Base-by-base conservation (phyloP, 1,284 basidiomycete species). In the Grifola frondosa region DNA sequence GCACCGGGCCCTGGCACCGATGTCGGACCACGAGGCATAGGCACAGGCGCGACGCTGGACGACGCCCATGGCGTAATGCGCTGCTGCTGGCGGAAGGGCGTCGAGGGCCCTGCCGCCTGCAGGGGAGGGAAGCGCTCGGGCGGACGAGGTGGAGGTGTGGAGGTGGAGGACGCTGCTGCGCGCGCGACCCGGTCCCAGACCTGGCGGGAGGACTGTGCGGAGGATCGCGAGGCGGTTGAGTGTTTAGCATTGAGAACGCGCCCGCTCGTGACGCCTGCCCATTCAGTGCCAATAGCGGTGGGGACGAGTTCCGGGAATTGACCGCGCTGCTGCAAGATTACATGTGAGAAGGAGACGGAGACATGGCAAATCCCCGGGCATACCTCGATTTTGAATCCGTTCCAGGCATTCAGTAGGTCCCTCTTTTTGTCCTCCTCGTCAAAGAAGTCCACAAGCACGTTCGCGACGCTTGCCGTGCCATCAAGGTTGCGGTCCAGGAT, bases 141-240 rank as follows among this genome's bases (percentile, higher is more conserved):
- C 44, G 54, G 50, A 13, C 59, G 23, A 21, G 59, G 42, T 13
- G 53, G 25, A n/a, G 33, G 52, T 28, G 39, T 61, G 1, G 76
- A 56, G 11, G 66, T 50, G n/a, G 62, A 44, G 42, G 71, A 70
- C 4, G 75, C 73, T 1, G 91, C 93, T 0, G 91, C 93, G 42
- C 81, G 80, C 16, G 91, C 93, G 29, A 97, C 93, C 19, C 91
- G 83, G 53, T 91, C 91, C 84, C 81, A 92, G 0, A 97, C 78
- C 47, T 83, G 77, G 36, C 79, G 70, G 1, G 81, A 80, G 4
- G 80, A 75, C 43, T 74, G 73, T n/a, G 71, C 64, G 13, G 77
- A 72, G 1, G 77, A 75, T 3, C 78, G 77, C 0, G 80, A 71
- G 0, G 78, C 70, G 0, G 86, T 86, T 0, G 81, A 77, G 41